These are phyloP conservation scores for Apiospora phragmitis DNA, from an alignment of 2,329 filamentous ascomycete genomes.

Conservation along the genomic window DNA sequence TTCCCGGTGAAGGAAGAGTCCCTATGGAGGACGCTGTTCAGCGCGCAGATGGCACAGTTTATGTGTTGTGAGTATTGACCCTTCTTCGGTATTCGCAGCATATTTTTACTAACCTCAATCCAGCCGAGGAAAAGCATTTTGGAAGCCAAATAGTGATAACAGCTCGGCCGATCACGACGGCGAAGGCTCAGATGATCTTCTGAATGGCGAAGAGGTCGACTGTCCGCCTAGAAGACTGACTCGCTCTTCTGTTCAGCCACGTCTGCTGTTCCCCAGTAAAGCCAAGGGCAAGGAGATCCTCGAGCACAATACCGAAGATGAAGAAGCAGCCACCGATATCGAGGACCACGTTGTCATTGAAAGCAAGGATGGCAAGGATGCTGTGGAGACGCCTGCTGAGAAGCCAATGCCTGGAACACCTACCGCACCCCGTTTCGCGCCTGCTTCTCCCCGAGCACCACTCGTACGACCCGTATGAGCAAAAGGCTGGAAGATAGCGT, in stretches of 20 bases:
- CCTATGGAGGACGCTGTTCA: slow-evolving; percentile 63
- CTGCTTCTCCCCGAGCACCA: slow-evolving; percentile 64
- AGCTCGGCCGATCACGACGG: slow-evolving; percentile 32
- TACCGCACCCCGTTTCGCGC: slow-evolving; percentile 54
- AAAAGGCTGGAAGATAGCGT: slow-evolving; percentile 37
- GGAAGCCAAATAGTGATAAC: slow-evolving; percentile 56
- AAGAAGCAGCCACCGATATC: slow-evolving; percentile 61
- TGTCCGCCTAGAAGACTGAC: slow-evolving; percentile 52
- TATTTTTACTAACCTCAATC: slow-evolving; percentile 14
- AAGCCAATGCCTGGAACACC: slow-evolving; percentile 46
- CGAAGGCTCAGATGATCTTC: slow-evolving; percentile 32
- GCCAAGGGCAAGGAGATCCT: slow-evolving; percentile 46
- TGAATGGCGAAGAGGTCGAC: slow-evolving; percentile 34
- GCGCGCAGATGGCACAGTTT: slow-evolving; percentile 73
- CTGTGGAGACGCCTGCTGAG: slow-evolving; percentile 39
- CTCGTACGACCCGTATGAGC: slow-evolving; percentile 57
- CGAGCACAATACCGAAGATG: slow-evolving; percentile 48
- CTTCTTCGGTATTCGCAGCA: not conserved
- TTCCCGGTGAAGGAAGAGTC: slow-evolving; percentile 58
- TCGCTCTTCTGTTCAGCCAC: slow-evolving; percentile 70
- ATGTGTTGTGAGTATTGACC: slow-evolving; percentile 67
- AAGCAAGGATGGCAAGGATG: slow-evolving; percentile 18
- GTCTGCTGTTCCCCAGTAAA: slow-evolving; percentile 64
- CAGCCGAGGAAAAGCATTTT: slow-evolving; percentile 81
- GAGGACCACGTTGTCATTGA: slow-evolving; percentile 46